Base-by-base conservation (phyloP, 2,329 filamentous ascomycete species). In the Colletotrichum agaves region DNA sequence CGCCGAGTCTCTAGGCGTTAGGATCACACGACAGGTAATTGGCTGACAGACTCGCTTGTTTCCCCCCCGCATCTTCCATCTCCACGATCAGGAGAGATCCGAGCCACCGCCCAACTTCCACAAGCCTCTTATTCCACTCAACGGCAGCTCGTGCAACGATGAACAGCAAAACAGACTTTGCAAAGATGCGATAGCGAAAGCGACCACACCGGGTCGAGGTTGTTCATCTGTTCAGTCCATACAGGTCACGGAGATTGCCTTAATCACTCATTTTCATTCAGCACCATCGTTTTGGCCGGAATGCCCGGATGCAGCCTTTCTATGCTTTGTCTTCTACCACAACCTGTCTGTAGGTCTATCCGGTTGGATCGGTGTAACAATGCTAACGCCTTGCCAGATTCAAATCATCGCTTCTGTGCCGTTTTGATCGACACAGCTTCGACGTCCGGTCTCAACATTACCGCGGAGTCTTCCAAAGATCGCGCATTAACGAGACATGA, bases 331-430 rank as follows among this genome's bases (percentile, higher is more conserved):
- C 59, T 37, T 55, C 61, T 63, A 46, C 43, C 10, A 17, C 35
- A 17, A 50, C 55, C 33, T 53, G 43, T 52, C 37, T 68, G 53
- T 67, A 67, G 23, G 33, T 65, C 61, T 68, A 65, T 50, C 47
- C 33, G 43, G 37, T 19, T 33, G 17, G 49, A 49, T 46, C 23
- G 53, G 31, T 68, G 49, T 60, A 56, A 49, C 47, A 19, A 67
- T 68, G 61, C 65, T 68, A 68, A 64, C 65, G 61, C 61, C 61
- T 60, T 49, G 23, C 53, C 44, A 68, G 23, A 33, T 57, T 17
- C 39, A 55, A 17, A 43, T 23, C 55, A 37, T 37, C 31, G 39
- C 53, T 47, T 37, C 39, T 64, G 58, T 41, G 46, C 52, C 61
- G 35, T 44, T 44, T 46, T 39, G n/a, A 19, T 19, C 11, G 21